Conservation (phyloP, 2,329 filamentous ascomycete genomes). For the Botrytis aclada region DNA sequence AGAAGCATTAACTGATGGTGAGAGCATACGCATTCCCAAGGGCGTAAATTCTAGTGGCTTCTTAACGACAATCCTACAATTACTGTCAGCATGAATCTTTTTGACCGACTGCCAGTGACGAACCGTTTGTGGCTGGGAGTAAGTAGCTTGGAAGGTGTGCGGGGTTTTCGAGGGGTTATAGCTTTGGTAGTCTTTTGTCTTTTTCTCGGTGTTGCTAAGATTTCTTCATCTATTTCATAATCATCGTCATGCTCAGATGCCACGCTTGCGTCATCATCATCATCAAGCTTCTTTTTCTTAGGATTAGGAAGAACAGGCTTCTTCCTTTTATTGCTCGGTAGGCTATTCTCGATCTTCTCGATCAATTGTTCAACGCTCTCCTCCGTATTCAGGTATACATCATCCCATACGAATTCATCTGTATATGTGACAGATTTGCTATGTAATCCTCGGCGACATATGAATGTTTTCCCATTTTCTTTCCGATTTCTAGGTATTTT, state of each 20-base stretch:
- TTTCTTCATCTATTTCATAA: slow-evolving; percentile 20
- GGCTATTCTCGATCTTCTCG: slow-evolving; percentile 57
- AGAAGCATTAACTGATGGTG: slow-evolving; percentile 71
- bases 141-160: slow-evolving; percentile 45
- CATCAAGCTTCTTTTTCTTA: slow-evolving; percentile 20
- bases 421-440: slow-evolving; percentile 87
- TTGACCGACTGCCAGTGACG: not conserved
- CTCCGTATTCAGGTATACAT: slow-evolving; percentile 57
- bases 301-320: not conserved
- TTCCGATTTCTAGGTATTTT: slow-evolving; percentile 68
- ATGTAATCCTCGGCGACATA: slow-evolving; percentile 88
- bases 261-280: slow-evolving; percentile 30
- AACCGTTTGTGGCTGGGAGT: slow-evolving; percentile 64
- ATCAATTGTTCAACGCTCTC: slow-evolving; percentile 30
- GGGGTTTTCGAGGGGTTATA: slow-evolving; percentile 36
- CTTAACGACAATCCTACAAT: slow-evolving; percentile 63
- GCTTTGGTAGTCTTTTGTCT: slow-evolving; percentile 48
- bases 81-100: slow-evolving; percentile 5
- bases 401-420: slow-evolving; percentile 88
- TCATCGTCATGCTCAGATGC: slow-evolving; percentile 29
- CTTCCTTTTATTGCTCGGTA: slow-evolving; percentile 67
- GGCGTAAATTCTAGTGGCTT: slow-evolving; percentile 94
- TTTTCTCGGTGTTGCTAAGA: slow-evolving; percentile 52
- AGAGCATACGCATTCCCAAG: slow-evolving; percentile 81
- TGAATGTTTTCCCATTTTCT: slow-evolving; percentile 80